These are phyloP conservation scores for Arthrobotrys musiformis DNA, from an alignment of 2,329 filamentous ascomycete species.

Conservation along the genomic window DNA sequence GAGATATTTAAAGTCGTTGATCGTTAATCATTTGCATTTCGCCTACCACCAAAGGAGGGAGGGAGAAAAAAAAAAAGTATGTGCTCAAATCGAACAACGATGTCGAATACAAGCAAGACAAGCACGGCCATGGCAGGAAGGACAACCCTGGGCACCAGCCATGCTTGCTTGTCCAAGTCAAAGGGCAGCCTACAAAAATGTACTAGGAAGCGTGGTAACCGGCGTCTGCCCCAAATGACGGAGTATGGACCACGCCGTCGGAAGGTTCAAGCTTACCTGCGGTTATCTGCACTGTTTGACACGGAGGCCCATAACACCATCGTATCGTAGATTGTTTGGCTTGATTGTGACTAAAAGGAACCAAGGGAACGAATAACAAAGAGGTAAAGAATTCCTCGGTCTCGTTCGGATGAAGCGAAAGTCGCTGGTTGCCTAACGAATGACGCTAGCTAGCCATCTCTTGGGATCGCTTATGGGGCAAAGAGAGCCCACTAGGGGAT, in stretches of 20 bases:
- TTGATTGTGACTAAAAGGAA: slow-evolving; percentile 55
- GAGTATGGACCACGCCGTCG: slow-evolving; percentile 18
- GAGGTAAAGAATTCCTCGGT: slow-evolving; percentile 53
- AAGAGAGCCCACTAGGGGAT: slow-evolving; percentile 33
- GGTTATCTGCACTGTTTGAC: slow-evolving; percentile 55
- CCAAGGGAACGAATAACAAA: slow-evolving; percentile 37
- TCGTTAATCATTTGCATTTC: slow-evolving; percentile 47
- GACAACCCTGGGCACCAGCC: slow-evolving; percentile 44
- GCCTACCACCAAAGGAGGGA: slow-evolving; percentile 4
- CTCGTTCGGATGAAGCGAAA: slow-evolving; percentile 53
- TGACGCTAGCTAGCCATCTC: slow-evolving; percentile 50
- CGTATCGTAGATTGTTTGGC: slow-evolving; percentile 45
- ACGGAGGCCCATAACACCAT: slow-evolving; percentile 33
- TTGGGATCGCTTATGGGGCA: slow-evolving; percentile 49
- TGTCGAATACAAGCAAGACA: slow-evolving; percentile 32
- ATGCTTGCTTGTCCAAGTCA: slow-evolving; percentile 44
- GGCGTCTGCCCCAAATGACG: slow-evolving; percentile 28
- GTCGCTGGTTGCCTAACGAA: slow-evolving; percentile 51
- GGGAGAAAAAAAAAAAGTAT: not conserved
- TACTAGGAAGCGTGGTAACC: slow-evolving; percentile 25
- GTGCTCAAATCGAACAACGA: slow-evolving; percentile 36
- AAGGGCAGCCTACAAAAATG: slow-evolving; percentile 45
- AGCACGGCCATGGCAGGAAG: slow-evolving; percentile 35
- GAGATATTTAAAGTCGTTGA: slow-evolving; percentile 56
- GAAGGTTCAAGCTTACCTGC: slow-evolving; percentile 38